Base-by-base conservation (phyloP, 352 stramenopile genomes). In the Phytophthora lateralis region DNA sequence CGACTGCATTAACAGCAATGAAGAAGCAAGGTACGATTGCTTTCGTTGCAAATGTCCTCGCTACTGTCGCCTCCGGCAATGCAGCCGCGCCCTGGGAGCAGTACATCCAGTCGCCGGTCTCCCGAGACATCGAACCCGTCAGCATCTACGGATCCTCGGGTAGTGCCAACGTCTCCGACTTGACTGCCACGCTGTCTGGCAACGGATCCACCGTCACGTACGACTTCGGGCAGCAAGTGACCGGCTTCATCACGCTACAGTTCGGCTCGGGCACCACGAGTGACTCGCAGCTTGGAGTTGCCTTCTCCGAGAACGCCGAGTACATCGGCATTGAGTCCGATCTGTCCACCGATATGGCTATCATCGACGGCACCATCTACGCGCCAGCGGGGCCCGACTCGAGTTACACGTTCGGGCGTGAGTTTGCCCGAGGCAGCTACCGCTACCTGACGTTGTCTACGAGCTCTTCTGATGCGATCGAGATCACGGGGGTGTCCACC, bases 301-400 rank as follows among this genome's bases (percentile, higher is more conserved):
- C 67, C 12, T 79, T 79, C 63, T 65, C 67, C 8, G 63, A 79
- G 48, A 76, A 29, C n/a, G 44, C 56, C 2, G 15, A 65, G 34
- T 76, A 60, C 56, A 74, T 79, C 44, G 67, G 67, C 26, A 55
- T 76, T 41, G 44, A 59, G 14, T 79, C 71, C 7, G 71, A 79
- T 24, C 39, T 66, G 30, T 71, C 71, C 30, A 79, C 67, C 5
- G 71, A 74, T 29, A 76, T 71, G 59, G 45, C 55, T 8, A 60
- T 79, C 30, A 52, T 62, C 21, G 67, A 79, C 47, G 71, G 71
- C 14, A 75, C 64, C n/a, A 74, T 79, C 44, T 75, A 76, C 64
- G 55, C 71, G 0, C 45, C 48, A 14, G 67, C 63, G 0, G 50
- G 46, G 11, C 71, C 71, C 9, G 56, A 55, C 10, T 61, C 60